Conservation (phyloP, 345 rosid genomes). For the Gossypioides kirkii region DNA sequence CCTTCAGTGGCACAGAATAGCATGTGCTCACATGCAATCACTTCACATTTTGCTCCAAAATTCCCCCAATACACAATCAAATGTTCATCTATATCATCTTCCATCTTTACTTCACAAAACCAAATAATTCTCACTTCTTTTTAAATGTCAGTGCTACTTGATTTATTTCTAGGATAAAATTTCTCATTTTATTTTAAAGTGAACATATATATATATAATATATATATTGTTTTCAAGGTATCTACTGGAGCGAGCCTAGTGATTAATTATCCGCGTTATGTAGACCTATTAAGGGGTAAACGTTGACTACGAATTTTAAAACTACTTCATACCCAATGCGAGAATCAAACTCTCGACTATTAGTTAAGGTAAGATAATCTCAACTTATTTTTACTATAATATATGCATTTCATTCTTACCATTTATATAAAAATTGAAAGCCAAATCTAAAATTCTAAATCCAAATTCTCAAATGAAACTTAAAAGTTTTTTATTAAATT, state of each 20-base stretch:
- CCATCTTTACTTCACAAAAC: background rate
- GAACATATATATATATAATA: no score
- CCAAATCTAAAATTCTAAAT: no score
- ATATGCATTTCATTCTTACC: no score
- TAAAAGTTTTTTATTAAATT: no score
- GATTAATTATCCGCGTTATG: no score
- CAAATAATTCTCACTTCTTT: background rate
- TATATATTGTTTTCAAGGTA: no score
- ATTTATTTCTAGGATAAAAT: background rate
- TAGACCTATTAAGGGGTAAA: no score
- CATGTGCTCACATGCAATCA: constrained; percentile 24
- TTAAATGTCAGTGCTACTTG: background rate
- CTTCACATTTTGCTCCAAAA: background rate
- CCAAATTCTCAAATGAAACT: no score
- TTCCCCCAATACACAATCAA: constrained; percentile 11
- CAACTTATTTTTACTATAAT: no score
- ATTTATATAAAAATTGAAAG: no score
- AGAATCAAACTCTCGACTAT: no score
- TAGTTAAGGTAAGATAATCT: no score
- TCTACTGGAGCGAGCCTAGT: rapidly evolving
- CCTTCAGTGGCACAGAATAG: constrained; percentile 29
- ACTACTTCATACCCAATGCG: rapidly evolving
- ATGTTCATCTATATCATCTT: background rate
- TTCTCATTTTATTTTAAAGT: background rate
- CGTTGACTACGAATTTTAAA: rapidly evolving